phyloP scores from a whole-genome alignment of 768 basidiomycete species.

The Daedaleopsis sinensis region DNA sequence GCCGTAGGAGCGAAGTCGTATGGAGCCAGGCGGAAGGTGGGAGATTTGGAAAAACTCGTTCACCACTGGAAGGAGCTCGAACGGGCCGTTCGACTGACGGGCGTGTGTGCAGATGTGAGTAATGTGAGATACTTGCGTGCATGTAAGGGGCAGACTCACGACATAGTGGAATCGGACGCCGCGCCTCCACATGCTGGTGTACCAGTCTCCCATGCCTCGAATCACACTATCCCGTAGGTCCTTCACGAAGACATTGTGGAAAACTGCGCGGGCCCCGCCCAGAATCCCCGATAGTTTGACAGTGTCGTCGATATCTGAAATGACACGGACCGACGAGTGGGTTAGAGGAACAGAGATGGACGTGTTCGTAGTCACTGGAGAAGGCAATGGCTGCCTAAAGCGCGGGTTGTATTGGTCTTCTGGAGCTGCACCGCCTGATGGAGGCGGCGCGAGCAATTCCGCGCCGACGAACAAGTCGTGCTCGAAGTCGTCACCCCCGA shows the following conservation, averaged over 20 bases:
- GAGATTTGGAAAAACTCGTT: conserved; percentile 74
- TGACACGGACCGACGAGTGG: conserved; percentile 69
- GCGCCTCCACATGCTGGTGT: conserved; percentile 61
- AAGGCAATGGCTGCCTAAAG: neutral
- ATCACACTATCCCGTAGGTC: conserved; percentile 79
- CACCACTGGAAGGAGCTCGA: conserved; percentile 79
- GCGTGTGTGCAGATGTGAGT: conserved; percentile 12
- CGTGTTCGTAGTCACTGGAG: conserved; percentile 20
- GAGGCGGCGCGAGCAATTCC: conserved; percentile 47
- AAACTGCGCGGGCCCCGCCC: conserved; percentile 77
- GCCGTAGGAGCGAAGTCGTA: conserved; percentile 84
- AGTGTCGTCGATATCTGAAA: conserved; percentile 96
- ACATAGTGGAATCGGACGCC: conserved; percentile 90
- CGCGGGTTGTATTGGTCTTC: conserved; percentile 34
- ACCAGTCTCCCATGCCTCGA: conserved; percentile 84
- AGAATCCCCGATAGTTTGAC: conserved; percentile 81
- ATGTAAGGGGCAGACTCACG: conserved; percentile 47
- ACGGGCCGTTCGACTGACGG: conserved; percentile 82
- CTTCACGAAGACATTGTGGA: conserved; percentile 91
- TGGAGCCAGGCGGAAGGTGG: conserved; percentile 72
- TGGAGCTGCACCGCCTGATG: conserved; percentile 23
- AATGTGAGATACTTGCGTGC: neutral
- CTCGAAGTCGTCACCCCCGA: conserved; percentile 45
- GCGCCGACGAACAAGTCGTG: conserved; percentile 60
- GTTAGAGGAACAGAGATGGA: conserved; percentile 47